Conservation (phyloP, 352 stramenopile species). For the Phytophthora palmivora region DNA sequence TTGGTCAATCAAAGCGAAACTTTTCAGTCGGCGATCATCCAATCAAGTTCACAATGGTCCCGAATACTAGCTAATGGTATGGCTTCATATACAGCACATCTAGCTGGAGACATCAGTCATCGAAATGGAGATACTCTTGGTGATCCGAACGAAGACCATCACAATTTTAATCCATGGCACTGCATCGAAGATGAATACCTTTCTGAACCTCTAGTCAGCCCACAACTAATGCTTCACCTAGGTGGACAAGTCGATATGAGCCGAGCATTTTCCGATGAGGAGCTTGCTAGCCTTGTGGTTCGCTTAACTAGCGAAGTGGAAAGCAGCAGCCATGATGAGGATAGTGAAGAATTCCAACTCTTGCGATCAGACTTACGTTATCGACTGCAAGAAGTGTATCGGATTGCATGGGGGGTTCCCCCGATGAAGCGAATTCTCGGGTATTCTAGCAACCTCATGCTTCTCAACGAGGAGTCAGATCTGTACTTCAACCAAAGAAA, state of each 20-base stretch:
- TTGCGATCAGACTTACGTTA: constrained; percentile 47
- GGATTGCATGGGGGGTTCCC: constrained; percentile 57
- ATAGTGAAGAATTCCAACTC: constrained; percentile 19
- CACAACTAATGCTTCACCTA: constrained; percentile 62
- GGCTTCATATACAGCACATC: constrained; percentile 44
- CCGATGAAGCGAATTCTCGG: constrained; percentile 55
- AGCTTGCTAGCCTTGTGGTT: constrained; percentile 43
- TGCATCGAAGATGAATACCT: constrained; percentile 54
- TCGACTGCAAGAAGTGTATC: constrained; percentile 79
- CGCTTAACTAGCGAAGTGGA: constrained; percentile 19
- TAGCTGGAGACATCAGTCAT: constrained; percentile 36
- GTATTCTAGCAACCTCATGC: constrained; percentile 73
- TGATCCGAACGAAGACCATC: constrained; percentile 38
- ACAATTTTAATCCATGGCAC: constrained; percentile 73
- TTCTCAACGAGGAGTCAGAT: constrained; percentile 63
- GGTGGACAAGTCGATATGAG: constrained; percentile 71
- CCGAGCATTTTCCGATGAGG: constrained; percentile 46
- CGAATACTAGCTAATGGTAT: constrained; percentile 46
- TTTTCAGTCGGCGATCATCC: background rate
- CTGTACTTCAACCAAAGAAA: constrained; percentile 59
- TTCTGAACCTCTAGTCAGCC: constrained; percentile 59
- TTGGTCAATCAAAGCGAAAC: constrained; percentile 1
- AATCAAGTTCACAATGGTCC: constrained; percentile 43
- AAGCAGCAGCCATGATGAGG: constrained; percentile 20
- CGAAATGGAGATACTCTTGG: constrained; percentile 56